A percentile compares a stretch with the other conserved stretches of the same genome.
Evolutionary conservation across 352 stramenopile species (phyloP).

Genomic region (Lagenidium giganteum): DNA sequence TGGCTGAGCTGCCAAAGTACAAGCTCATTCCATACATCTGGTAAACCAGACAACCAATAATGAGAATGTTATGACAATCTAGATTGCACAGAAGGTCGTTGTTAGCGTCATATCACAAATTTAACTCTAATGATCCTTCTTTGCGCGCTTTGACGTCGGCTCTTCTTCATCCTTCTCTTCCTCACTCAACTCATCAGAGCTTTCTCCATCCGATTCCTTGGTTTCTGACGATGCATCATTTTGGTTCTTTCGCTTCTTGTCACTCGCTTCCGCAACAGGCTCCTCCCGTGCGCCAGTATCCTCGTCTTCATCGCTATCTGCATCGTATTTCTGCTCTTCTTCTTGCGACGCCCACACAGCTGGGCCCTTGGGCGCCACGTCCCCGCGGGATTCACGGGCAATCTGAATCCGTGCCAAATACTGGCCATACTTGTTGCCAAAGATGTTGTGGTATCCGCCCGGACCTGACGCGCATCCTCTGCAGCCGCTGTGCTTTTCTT

Average conservation of each 20-base stretch:
- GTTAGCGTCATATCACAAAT: too few species aligned
- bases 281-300: conserved; percentile 30
- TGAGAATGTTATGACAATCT: too few species aligned
- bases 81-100: too few species aligned
- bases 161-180: too few species aligned
- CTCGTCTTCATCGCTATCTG: conserved; percentile 41
- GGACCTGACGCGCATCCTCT: conserved; percentile 93
- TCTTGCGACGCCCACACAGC: conserved; percentile 56
- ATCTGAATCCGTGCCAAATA: conserved; percentile 96
- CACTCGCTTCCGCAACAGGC: conserved; percentile 10
- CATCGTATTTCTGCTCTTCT: conserved; percentile 59
- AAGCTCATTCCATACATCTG: too few species aligned
- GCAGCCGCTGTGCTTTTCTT: conserved; percentile 96
- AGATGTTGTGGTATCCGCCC: conserved; percentile 96
- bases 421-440: conserved; percentile 99
- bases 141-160: too few species aligned
- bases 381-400: conserved; percentile 69
- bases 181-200: too few species aligned
- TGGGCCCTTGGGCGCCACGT: neutral
- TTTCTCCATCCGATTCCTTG: too few species aligned
- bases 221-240: too few species aligned
- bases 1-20: too few species aligned
- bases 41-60: too few species aligned
- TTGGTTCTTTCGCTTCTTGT: conserved; percentile 23
- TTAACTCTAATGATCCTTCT: too few species aligned